Evolutionary conservation across 1,139 yeast species (phyloP).

Genomic region (Blastobotrys petasosporus): DNA sequence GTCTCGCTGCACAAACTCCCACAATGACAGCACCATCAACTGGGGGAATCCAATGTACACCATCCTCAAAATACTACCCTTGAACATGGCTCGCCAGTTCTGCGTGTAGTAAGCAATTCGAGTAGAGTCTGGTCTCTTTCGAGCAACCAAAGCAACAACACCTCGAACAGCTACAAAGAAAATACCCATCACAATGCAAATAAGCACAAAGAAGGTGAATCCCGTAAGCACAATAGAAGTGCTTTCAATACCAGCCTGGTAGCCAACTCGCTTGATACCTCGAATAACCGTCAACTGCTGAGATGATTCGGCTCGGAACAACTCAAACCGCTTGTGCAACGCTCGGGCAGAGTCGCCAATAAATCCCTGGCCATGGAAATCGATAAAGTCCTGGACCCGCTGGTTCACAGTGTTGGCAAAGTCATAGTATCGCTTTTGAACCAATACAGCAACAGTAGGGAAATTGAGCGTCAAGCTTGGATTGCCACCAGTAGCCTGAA

Average conservation of each 20-base stretch:
- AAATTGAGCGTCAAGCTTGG: slow-evolving; percentile 62
- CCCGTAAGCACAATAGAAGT: slow-evolving; percentile 82
- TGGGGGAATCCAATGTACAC: slow-evolving; percentile 57
- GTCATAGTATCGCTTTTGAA: slow-evolving; percentile 48
- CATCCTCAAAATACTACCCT: slow-evolving; percentile 82
- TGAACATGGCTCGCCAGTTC: slow-evolving; percentile 71
- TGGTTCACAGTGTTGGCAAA: slow-evolving; percentile 14
- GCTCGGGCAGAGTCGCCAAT: neutral
- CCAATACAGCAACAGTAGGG: slow-evolving; percentile 56
- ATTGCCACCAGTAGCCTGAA: slow-evolving; percentile 88
- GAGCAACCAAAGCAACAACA: slow-evolving; percentile 16
- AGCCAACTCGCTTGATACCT: slow-evolving; percentile 93
- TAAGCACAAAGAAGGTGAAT: slow-evolving; percentile 74
- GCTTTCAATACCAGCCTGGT: slow-evolving; percentile 73
- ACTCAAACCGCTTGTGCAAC: slow-evolving; percentile 1
- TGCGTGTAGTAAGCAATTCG: slow-evolving; percentile 55
- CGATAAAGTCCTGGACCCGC: slow-evolving; percentile 23
- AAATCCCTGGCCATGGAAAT: slow-evolving; percentile 14
- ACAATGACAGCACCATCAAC: slow-evolving; percentile 66
- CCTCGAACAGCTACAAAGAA: slow-evolving; percentile 23
- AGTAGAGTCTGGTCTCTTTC: slow-evolving; percentile 7
- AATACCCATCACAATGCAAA: slow-evolving; percentile 36
- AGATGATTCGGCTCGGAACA: slow-evolving; percentile 19
- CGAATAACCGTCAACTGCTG: slow-evolving; percentile 50
- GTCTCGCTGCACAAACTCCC: slow-evolving; percentile 84